Evolutionary conservation across 257 asterid genomes (phyloP).

Genomic region (Solanum chmielewskii): DNA sequence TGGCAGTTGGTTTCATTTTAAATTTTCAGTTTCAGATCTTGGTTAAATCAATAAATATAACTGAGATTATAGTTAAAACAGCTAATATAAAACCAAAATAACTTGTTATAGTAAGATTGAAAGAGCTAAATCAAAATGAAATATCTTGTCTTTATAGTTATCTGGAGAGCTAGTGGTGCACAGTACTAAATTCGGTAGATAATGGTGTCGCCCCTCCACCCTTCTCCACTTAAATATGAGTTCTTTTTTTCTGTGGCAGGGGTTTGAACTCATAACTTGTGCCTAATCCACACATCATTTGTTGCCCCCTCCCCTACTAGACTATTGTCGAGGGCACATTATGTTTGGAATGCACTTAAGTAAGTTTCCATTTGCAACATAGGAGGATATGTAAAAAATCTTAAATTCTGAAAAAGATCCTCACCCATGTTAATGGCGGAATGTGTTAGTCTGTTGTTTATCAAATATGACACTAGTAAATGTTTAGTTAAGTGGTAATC

Average conservation of each 20-base stretch:
- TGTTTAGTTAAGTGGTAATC: not conserved
- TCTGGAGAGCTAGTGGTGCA: not conserved
- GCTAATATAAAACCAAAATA: not conserved
- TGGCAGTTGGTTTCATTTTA: not conserved
- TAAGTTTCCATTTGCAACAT: too few relatives aligned
- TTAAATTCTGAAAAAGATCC: not conserved
- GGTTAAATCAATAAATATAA: not conserved
- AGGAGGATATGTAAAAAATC: not conserved
- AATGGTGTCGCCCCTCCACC: too few relatives aligned
- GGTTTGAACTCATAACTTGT: not conserved
- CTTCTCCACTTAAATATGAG: not conserved
- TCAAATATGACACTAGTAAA: not conserved
- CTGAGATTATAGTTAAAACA: not conserved
- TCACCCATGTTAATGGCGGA: not conserved
- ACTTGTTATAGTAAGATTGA: not conserved
- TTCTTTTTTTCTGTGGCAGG: not conserved
- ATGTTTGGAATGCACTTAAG: too few relatives aligned
- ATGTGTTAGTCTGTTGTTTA: not conserved
- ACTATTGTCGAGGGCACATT: not conserved
- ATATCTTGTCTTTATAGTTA: too few relatives aligned
- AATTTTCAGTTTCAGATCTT: not conserved
- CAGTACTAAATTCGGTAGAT: too few relatives aligned
- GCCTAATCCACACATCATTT: not conserved
- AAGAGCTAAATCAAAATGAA: not conserved
- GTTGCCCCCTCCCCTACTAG: too few relatives aligned